Base-by-base conservation (phyloP, 1,284 basidiomycete genomes). In the Xerocomus amazonicus region DNA sequence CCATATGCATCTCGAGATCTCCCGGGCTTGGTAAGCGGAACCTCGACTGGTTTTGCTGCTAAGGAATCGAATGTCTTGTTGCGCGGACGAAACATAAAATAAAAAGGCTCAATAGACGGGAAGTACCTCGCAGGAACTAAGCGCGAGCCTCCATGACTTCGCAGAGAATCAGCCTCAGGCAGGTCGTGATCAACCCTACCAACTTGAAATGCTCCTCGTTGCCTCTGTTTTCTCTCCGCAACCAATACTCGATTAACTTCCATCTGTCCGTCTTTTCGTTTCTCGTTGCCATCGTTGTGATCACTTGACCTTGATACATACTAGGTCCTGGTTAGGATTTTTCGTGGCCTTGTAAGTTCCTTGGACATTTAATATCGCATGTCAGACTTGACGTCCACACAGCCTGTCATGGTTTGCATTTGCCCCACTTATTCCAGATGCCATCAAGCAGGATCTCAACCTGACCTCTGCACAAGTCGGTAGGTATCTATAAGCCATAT, bases 391-490 rank as follows among this genome's bases (percentile, higher is more conserved):
- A 61, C 9, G 62, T 67, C 12, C 5, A 16, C 17, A 31, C 35
- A 72, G 70, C 55, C 61, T 82, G 17, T 77, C 80, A 13, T 86
- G 83, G 83, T 86, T 85, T 53, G 81, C 82, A 0, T 84, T 84
- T 59, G 71, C 80, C 14, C 81, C 82, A 0, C 71, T 86, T 9
- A 74, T 83, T 39, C 77, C 81, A 0, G 79, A 83, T 35, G 80
- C 76, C 5, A 81, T 86, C 62, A 78, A 75, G 52, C 56, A 59
- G 6, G 83, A 86, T 59, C 72, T 86, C 47, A 64, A 74, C 1
- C 65, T 85, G 14, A 76, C 78, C 3, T 53, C 68, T 13, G 66
- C 62, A 3, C 70, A 81, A 61, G 66, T 81, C 31, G 72, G 72
- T 68, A 33, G 10, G 65, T 55, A 13, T 16, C 1, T 8, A 32